Conservation (phyloP, 176 grass and related monocot species). For the maize (Zea mays) region Zm-B73-REFERENCE-NAM-5.0 NC_050100.1:175036501-175037000, state of each 20-base stretch:
- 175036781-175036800: too few species aligned
- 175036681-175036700: not conserved
- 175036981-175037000: too few species aligned
- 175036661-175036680: not conserved
- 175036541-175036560: not conserved
- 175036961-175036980: too few species aligned
- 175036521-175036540: not conserved
- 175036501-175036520: not conserved
- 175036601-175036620: not conserved
- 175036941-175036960: too few species aligned
- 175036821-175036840: too few species aligned
- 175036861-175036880: too few species aligned
- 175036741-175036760: slow-evolving; percentile 3
- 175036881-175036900: too few species aligned
- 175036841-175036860: too few species aligned
- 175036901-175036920: too few species aligned
- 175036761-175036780: not conserved
- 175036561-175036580: not conserved
- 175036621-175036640: not conserved
- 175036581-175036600: not conserved
- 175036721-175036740: not conserved
- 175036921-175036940: too few species aligned
- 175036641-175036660: not conserved
- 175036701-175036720: not conserved
- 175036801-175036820: too few species aligned